A percentile compares a stretch with the other conserved stretches of the same genome.
These are phyloP conservation scores for Trifolium repens DNA, from an alignment of 306 rosid genomes.

Conservation along the genomic window DNA sequence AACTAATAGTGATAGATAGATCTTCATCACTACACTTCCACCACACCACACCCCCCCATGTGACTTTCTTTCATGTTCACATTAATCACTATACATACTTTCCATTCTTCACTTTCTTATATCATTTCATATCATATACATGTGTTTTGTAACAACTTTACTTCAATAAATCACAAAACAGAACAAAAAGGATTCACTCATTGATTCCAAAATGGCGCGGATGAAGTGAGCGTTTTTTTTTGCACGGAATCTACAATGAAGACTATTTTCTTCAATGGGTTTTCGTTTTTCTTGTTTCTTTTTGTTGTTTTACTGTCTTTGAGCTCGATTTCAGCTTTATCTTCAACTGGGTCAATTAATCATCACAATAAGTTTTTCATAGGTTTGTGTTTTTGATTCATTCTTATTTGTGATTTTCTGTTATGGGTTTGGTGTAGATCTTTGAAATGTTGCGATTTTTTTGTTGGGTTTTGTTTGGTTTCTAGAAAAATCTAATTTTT, in stretches of 20 bases:
- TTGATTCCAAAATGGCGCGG: constrained; percentile 53
- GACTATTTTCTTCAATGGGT: constrained; percentile 43
- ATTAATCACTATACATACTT: neutral
- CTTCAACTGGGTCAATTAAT: constrained; percentile 42
- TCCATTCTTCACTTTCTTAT: constrained; percentile 9
- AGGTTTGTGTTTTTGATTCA: constrained; percentile 59
- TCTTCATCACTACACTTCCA: constrained; percentile 20
- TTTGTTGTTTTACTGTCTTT: constrained; percentile 47
- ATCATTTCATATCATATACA: neutral
- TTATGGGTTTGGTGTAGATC: constrained; percentile 47
- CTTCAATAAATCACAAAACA: constrained; percentile 7
- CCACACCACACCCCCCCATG: constrained; percentile 55
- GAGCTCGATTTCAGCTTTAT: constrained; percentile 60
- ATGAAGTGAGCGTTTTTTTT: constrained; percentile 33
- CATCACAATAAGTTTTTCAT: constrained; percentile 48
- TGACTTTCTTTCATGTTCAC: constrained; percentile 42
- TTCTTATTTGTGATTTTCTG: constrained; percentile 9
- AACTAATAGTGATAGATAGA: constrained; percentile 8
- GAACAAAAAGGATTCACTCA: neutral
- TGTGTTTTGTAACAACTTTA: neutral
- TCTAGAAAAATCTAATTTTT: constrained; percentile 21
- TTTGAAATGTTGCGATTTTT: neutral
- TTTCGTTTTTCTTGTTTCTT: constrained; percentile 42
- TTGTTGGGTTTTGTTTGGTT: constrained; percentile 29
- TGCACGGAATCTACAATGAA: constrained; percentile 47